Conservation (phyloP, 257 asterid species). For the Catharanthus roseus region DNA sequence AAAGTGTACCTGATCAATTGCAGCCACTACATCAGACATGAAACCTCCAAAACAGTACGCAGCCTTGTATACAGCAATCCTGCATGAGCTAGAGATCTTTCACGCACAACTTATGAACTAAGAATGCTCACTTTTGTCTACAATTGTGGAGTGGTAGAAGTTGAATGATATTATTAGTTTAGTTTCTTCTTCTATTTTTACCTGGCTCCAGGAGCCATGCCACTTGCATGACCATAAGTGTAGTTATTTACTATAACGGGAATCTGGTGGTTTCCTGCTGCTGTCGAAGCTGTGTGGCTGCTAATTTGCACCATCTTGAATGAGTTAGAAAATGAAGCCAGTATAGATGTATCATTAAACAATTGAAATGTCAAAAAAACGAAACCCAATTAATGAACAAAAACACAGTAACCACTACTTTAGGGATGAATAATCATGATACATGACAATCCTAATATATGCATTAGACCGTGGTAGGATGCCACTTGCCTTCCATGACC, state of each 20-base stretch:
- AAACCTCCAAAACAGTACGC: slow-evolving; percentile 56
- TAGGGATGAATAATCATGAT: neutral
- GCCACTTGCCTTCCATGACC: slow-evolving; percentile 71
- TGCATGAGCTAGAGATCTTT: slow-evolving; percentile 13
- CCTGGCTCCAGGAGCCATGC: slow-evolving; percentile 88
- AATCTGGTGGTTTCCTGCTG: slow-evolving; percentile 57
- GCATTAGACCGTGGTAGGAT: neutral
- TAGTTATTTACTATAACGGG: slow-evolving; percentile 46
- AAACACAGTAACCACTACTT: neutral
- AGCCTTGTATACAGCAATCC: slow-evolving; percentile 71
- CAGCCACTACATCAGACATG: slow-evolving; percentile 76
- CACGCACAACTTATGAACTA: neutral
- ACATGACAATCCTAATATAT: neutral
- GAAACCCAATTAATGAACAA: neutral
- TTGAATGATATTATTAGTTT: neutral
- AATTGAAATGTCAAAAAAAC: neutral
- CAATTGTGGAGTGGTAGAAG: neutral
- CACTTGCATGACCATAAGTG: slow-evolving; percentile 62
- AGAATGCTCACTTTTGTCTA: neutral
- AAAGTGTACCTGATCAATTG: slow-evolving; percentile 54
- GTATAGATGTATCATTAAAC: neutral
- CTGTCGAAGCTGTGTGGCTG: slow-evolving; percentile 78
- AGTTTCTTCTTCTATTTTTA: slow-evolving; percentile 12
- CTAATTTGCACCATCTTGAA: slow-evolving; percentile 17
- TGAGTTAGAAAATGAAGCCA: slow-evolving; percentile 2